Evolutionary conservation across 2,329 filamentous ascomycete genomes (phyloP).

Genomic region (Penicillium sp.): DNA sequence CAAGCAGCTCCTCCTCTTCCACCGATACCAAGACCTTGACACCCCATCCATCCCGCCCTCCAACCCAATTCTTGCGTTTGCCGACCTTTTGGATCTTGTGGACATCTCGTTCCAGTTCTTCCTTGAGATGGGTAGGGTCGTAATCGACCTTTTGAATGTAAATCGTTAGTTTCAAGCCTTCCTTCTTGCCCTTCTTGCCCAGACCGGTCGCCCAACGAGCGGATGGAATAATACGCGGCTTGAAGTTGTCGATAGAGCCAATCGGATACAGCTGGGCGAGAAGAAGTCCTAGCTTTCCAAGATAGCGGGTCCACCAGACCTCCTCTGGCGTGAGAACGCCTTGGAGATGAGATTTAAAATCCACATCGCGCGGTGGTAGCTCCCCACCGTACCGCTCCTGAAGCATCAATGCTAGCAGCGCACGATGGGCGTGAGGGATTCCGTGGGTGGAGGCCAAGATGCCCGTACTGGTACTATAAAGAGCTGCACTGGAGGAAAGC

Average conservation of each 20-base stretch:
- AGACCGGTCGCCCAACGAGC: conserved; percentile 35
- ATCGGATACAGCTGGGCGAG: conserved; percentile 38
- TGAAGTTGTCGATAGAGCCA: conserved; percentile 30
- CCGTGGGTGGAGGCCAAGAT: conserved; percentile 39
- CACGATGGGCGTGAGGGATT: conserved; percentile 38
- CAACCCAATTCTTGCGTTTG: conserved; percentile 43
- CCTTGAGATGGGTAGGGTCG: conserved; percentile 30
- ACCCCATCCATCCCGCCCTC: conserved; percentile 35
- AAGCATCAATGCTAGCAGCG: conserved; percentile 38
- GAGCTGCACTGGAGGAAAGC: conserved; percentile 33
- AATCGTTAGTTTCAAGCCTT: conserved; percentile 34
- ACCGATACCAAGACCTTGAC: conserved; percentile 28
- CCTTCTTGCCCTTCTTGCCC: conserved; percentile 37
- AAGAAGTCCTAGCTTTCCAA: conserved; percentile 36
- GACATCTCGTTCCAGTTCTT: conserved; percentile 27
- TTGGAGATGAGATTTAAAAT: conserved; percentile 32
- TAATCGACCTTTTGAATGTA: conserved; percentile 27
- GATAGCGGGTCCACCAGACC: conserved; percentile 40
- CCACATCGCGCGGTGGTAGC: conserved; percentile 38
- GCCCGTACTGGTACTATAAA: conserved; percentile 39
- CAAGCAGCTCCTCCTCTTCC: conserved; percentile 21
- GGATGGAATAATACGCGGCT: conserved; percentile 30
- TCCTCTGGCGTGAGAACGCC: conserved; percentile 36
- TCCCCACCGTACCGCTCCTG: conserved; percentile 39
- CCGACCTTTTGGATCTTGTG: conserved; percentile 40